These are phyloP conservation scores for Protostelium mycophagum DNA, from an alignment of 78 protist species.

Conservation along the genomic window DNA sequence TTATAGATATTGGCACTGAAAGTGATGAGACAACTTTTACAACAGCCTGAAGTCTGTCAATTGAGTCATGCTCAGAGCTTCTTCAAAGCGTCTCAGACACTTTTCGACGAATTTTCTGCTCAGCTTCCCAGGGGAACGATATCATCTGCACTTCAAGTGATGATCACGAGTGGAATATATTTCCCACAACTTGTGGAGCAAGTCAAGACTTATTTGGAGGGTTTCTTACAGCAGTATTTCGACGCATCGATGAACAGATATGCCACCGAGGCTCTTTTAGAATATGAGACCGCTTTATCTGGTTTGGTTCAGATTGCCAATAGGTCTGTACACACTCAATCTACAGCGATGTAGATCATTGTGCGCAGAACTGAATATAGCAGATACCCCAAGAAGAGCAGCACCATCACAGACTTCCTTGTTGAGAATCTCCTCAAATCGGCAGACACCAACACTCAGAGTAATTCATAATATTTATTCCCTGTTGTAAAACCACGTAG, in stretches of 20 bases:
- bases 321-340: too few relatives aligned
- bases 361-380: not conserved
- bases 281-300: not conserved
- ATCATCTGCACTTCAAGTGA: not conserved
- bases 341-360: not conserved
- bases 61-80: not conserved
- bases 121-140: not conserved
- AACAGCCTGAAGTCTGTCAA: not conserved
- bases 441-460: not conserved
- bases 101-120: not conserved
- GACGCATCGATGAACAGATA: not conserved
- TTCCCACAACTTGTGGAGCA: not conserved
- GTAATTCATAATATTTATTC: not conserved
- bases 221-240: not conserved
- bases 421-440: not conserved
- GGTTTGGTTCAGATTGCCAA: not conserved
- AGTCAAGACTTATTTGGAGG: not conserved
- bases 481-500: not conserved
- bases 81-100: not conserved
- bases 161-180: not conserved
- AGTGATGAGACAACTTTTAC: not conserved
- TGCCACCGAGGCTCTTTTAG: not conserved
- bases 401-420: not conserved
- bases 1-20: not conserved
- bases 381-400: not conserved